Evolutionary conservation across 352 stramenopile genomes (phyloP).

Genomic region (Saprolegnia parasitica): DNA sequence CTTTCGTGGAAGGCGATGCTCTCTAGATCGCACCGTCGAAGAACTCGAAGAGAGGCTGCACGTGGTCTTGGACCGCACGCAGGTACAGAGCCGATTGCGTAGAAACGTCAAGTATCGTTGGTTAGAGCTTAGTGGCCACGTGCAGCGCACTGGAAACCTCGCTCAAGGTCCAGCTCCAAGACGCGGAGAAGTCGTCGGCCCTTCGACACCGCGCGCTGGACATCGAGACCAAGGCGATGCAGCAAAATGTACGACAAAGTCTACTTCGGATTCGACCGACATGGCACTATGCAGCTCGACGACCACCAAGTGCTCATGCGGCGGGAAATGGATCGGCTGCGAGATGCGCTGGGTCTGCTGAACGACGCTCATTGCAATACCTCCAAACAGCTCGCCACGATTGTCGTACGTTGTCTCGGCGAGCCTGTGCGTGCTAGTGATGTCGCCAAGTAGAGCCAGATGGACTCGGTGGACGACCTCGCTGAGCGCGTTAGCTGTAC

Average conservation of each 20-base stretch:
- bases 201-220: background rate
- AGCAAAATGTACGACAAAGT: background rate
- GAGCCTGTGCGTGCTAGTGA: no score
- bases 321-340: background rate
- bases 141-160: background rate
- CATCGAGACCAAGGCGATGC: background rate
- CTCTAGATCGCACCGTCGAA: background rate
- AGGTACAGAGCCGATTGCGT: background rate
- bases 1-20: background rate
- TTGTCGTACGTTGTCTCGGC: background rate
- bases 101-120: background rate
- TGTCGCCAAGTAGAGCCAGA: background rate
- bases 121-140: background rate
- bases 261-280: background rate
- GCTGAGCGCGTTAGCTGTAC: background rate
- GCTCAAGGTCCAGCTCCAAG: background rate
- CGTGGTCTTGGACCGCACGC: background rate
- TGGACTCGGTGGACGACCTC: background rate
- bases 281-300: background rate
- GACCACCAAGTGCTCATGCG: background rate
- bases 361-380: constrained; percentile 14
- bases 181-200: background rate
- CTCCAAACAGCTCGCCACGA: background rate
- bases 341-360: constrained; percentile 7
- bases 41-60: background rate